Evolutionary conservation across 116 monocot genomes (phyloP), one percentile per base, ranked within the genome.

Genomic region (Trichopus zeylanicus): DNA sequence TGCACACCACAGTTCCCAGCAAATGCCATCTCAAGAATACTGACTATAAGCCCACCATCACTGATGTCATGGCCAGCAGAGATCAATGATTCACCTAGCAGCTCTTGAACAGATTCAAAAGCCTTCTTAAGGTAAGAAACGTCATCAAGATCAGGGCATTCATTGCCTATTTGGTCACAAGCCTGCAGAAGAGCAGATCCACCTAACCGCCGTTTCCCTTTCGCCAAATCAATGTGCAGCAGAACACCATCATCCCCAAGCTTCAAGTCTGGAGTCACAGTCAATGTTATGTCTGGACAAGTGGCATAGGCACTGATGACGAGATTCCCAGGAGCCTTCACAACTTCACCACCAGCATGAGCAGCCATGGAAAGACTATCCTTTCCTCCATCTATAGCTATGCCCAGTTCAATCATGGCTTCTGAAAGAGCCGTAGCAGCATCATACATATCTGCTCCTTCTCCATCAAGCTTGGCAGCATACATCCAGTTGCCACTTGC

Each of bases 401-500:
- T 82, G 9, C 98, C 98, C 23, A 98, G 65, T 64, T 98, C 80
- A 62, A 98, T 91, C 98, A 98, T 98, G 38, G 84, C 65, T 46
- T 88, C 98, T 15, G 92, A 77, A 18, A 98, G 71, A 5, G 91
- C 88, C 21, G 73, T 37, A 6, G 98, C 98, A 65, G 92, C 98
- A 83, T 91, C 92, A 73, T 98, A 92, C 88, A 98, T 98, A 31
- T 74, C 88, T 34, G 92, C 88, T 33, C 98, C 98, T 82, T 98
- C 98, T 16, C 98, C 98, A 59, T 91, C 92, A 26, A 98, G 82
- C 66, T 98, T 98, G 26, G 98, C 98, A 57, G 92, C 92, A 73
- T 98, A 98, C 92, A 98, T 98, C 98, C 92, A 91, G 61, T 92
- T 98, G 7, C 98, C 98, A 61, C 98, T 98, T 21, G 92, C 87